Conservation (phyloP, 495 filamentous ascomycete species). For the Durotheca rogersii region DNA sequence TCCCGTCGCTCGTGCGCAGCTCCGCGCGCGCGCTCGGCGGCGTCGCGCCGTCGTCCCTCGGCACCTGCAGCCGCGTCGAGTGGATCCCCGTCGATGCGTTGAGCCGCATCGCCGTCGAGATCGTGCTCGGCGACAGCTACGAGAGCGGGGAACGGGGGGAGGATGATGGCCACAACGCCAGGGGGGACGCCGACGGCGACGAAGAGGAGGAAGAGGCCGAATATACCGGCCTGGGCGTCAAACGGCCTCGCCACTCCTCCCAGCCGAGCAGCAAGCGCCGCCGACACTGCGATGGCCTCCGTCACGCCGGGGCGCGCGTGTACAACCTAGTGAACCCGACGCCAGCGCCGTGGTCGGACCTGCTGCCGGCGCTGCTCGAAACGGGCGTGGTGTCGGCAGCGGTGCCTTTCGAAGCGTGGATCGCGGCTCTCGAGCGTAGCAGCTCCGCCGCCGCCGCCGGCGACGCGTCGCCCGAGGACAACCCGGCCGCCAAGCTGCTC, state of each 20-base stretch:
- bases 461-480: slow-evolving; percentile 14
- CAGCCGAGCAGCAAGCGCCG: too few species aligned
- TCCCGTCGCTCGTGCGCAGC: slow-evolving; percentile 28
- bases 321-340: slow-evolving; percentile 33
- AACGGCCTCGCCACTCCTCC: too few species aligned
- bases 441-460: slow-evolving; percentile 7
- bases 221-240: too few species aligned
- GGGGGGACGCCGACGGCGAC: not conserved
- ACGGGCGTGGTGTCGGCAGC: slow-evolving; percentile 11
- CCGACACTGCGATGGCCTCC: too few species aligned
- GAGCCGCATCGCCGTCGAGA: slow-evolving; percentile 23
- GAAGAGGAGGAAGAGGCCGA: not conserved
- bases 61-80: slow-evolving; percentile 22
- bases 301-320: slow-evolving; percentile 23
- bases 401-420: slow-evolving; percentile 21
- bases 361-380: slow-evolving; percentile 26
- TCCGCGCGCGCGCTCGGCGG: slow-evolving; percentile 21
- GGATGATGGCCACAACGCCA: not conserved
- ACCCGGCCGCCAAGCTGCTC: slow-evolving; percentile 29
- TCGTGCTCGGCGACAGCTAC: slow-evolving; percentile 20
- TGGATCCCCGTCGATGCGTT: slow-evolving; percentile 35
- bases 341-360: slow-evolving; percentile 15
- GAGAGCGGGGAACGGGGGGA: not conserved
- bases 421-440: slow-evolving; percentile 28
- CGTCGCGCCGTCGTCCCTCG: slow-evolving; percentile 20